Percentiles rank a stretch among this genome's conserved stretches.
These are phyloP conservation scores for Dictyostelium firmibasis DNA, from an alignment of 78 protist species.

Conservation along the genomic window DNA sequence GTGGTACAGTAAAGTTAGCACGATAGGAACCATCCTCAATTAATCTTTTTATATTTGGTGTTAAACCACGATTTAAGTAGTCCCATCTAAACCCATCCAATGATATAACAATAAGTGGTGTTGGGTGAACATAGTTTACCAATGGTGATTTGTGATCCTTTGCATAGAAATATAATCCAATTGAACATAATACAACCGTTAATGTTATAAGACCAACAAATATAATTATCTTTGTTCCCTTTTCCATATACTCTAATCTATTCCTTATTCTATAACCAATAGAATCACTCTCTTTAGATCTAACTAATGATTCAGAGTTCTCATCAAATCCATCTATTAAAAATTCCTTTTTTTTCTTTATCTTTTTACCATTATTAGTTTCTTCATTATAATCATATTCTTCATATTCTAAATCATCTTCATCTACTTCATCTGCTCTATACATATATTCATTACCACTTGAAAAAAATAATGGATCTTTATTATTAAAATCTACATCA, in stretches of 20 bases:
- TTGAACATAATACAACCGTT: neutral
- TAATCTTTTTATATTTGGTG: slow-evolving; percentile 18
- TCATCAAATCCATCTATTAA: neutral
- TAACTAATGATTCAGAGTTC: neutral
- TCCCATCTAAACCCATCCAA: slow-evolving; percentile 59
- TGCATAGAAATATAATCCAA: neutral
- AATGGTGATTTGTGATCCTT: neutral
- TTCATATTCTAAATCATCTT: neutral
- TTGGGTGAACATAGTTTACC: neutral
- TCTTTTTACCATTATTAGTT: neutral
- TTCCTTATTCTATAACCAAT: neutral
- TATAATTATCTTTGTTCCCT: neutral
- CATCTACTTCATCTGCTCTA: neutral
- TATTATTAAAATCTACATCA: slow-evolving; percentile 18
- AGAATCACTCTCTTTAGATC: neutral
- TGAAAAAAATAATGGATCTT: slow-evolving; percentile 13
- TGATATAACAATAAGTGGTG: slow-evolving; percentile 40
- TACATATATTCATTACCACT: slow-evolving; percentile 17
- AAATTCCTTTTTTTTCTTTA: neutral
- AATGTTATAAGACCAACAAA: neutral
- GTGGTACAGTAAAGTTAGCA: slow-evolving; percentile 32
- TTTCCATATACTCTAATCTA: neutral
- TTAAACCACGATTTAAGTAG: slow-evolving; percentile 26
- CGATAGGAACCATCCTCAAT: neutral
- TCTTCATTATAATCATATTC: neutral